Conservation (phyloP, 192 early-diverging fungal species). For the Dispira parvispora region DNA sequence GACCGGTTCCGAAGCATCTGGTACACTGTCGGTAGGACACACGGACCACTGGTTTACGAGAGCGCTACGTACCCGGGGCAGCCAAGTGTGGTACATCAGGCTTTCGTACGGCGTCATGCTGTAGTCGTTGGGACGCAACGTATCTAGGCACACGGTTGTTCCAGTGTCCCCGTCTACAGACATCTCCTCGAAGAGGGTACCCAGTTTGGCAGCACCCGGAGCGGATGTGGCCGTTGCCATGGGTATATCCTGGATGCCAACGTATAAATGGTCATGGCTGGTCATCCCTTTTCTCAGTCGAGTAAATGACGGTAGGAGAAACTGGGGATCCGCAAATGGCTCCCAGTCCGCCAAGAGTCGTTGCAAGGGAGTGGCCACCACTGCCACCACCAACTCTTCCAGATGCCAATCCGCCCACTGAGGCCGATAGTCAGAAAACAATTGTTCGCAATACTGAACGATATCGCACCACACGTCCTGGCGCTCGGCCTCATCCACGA, state of each 20-base stretch:
- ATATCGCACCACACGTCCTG: constrained; percentile 19
- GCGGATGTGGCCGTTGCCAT: neutral
- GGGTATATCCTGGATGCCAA: neutral
- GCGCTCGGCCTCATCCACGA: constrained; percentile 3
- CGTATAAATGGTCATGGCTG: constrained; percentile 10
- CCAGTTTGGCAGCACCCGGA: neutral
- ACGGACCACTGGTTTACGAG: constrained; percentile 6
- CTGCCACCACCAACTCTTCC: constrained; percentile 46
- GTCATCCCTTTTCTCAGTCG: neutral
- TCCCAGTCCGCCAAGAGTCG: constrained; percentile 37
- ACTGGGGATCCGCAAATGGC: constrained; percentile 36
- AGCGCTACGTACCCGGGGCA: constrained; percentile 54
- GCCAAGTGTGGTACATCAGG: constrained; percentile 60
- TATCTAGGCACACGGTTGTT: neutral
- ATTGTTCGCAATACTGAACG: constrained; percentile 25
- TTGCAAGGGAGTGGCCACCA: constrained; percentile 34
- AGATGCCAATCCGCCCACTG: constrained; percentile 40
- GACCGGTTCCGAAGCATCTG: neutral
- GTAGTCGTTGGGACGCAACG: constrained; percentile 7
- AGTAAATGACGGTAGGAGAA: neutral
- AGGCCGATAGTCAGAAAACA: constrained; percentile 30
- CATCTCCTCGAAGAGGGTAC: neutral
- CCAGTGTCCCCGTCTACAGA: neutral
- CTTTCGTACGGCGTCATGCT: constrained; percentile 61
- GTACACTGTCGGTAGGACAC: neutral